phyloP scores from a whole-genome alignment of 257 asterid genomes.

The Nicotiana attenuata region DNA sequence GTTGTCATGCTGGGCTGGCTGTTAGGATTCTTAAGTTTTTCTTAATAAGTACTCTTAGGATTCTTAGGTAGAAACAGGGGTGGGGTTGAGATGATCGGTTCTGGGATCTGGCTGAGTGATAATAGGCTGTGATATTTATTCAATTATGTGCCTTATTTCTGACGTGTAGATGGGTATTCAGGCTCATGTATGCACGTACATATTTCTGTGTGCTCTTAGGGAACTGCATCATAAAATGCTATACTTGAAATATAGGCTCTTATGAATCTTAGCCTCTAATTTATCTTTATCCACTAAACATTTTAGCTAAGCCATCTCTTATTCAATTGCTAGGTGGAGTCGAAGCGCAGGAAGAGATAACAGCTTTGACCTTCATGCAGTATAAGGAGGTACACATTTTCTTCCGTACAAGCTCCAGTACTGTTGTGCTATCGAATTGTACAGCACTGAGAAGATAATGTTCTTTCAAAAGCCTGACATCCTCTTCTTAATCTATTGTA shows the following conservation, averaged over 20 bases:
- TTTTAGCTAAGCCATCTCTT: not conserved
- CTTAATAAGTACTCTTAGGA: too few species aligned
- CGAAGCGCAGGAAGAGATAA: constrained; percentile 59
- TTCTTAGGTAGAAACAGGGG: not conserved
- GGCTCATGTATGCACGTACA: not conserved
- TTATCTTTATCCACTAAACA: not conserved
- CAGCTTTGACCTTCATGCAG: constrained; percentile 12
- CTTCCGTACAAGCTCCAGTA: constrained; percentile 27
- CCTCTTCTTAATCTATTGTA: not conserved
- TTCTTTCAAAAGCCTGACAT: constrained; percentile 16
- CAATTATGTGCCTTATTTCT: constrained; percentile 2
- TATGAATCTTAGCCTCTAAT: not conserved
- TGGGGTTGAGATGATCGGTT: not conserved
- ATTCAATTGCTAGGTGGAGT: constrained; percentile 38
- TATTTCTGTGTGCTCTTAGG: not conserved
- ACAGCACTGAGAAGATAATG: constrained; percentile 41
- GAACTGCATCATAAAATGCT: not conserved
- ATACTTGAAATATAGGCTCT: not conserved
- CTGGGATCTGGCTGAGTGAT: not conserved
- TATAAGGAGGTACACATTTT: constrained; percentile 27
- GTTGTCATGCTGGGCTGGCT: not conserved
- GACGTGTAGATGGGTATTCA: not conserved
- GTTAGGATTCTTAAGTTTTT: not conserved
- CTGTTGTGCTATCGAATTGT: constrained; percentile 39
- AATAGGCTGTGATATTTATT: not conserved